Evolutionary conservation across 495 filamentous ascomycete genomes (phyloP).

Genomic region (Letharia lupina): DNA sequence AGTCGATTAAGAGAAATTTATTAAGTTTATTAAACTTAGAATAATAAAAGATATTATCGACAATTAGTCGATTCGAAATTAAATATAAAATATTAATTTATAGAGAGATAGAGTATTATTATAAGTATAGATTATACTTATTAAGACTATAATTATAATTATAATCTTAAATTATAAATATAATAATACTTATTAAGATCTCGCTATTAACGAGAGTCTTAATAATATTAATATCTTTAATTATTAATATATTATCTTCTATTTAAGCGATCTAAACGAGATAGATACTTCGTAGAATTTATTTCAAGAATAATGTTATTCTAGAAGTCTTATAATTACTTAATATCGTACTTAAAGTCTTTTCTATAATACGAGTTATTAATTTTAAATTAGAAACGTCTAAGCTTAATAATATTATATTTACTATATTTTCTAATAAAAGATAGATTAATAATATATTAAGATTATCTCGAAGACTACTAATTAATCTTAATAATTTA

Average conservation of each 20-base stretch:
- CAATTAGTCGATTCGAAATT: neutral
- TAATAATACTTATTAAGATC: neutral
- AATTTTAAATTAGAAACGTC: too few species aligned
- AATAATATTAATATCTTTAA: neutral
- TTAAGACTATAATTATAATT: neutral
- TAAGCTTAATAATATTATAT: too few species aligned
- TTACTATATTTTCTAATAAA: neutral
- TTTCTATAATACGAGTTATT: too few species aligned
- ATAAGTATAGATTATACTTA: neutral
- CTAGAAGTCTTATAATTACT: too few species aligned
- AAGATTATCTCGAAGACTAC: neutral
- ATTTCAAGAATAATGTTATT: too few species aligned
- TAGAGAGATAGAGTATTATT: neutral
- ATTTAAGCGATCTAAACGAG: neutral
- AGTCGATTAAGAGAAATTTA: neutral
- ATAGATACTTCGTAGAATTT: neutral
- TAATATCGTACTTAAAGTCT: too few species aligned
- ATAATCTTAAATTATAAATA: neutral
- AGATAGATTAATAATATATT: neutral
- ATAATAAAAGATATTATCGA: neutral
- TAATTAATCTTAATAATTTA: neutral
- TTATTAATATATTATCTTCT: neutral
- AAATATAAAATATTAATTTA: neutral
- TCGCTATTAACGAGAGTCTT: neutral
- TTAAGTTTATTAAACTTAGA: neutral